Base-by-base conservation (phyloP, 2,329 filamentous ascomycete species). In the Pseudogymnoascus sp. region DNA sequence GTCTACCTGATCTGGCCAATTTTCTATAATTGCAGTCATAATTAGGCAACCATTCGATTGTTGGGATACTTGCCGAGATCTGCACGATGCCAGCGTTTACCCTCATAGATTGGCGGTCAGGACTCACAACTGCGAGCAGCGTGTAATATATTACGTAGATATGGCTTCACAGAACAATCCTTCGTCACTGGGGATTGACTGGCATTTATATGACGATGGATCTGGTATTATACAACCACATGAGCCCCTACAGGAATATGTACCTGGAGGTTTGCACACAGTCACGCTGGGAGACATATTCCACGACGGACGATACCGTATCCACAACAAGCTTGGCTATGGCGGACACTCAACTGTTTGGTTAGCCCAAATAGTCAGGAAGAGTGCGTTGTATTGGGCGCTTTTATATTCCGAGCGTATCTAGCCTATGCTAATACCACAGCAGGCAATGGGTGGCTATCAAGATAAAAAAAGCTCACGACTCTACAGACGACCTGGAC, bases 331-430 rank as follows among this genome's bases (percentile, higher is more conserved):
- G 64, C 70, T 78, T 12, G 75, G 75, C 1, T 72, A 68, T 67
- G 75, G 76, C 4, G 72, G 72, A n/a, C 77, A 74, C 68, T 76
- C 75, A 5, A 78, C 72, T 5, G 72, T 77, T 57, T 79, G 75
- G 75, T 72, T 77, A 54, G 73, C 75, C n/a, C 68, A 62, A 21
- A 78, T 45, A 2, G 16, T 10, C n/a, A 18, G 6, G 31, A 18
- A 18, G 3, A 59, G 45, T 51, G 23, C 4, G 45, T 29, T 8
- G 21, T 4, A 51, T 26, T n/a, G 14, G 21, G 21, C 42, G 12
- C 21, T 47, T 47, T 51, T 26, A 10, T 51, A 8, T 51, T 14
- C 12, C 14, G 8, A 16, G 23, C n/a, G 12, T 8, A 29, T n/a
- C 29, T 31, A 16, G 23, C 14, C 6, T n/a, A n/a, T 26, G 12